phyloP scores from a whole-genome alignment of 345 rosid genomes.

The Hibiscus mutabilis region DNA sequence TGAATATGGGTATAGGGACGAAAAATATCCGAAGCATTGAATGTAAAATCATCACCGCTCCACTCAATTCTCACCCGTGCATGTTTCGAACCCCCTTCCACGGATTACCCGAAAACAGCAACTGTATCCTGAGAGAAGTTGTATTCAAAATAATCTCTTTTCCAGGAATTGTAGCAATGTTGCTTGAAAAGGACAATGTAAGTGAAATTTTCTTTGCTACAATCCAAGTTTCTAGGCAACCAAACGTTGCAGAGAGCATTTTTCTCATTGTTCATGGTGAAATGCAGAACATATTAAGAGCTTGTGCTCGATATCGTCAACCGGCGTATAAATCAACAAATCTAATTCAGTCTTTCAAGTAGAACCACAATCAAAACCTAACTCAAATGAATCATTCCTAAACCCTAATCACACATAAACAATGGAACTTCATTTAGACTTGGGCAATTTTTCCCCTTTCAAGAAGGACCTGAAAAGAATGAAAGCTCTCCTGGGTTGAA shows the following conservation, averaged over 20 bases:
- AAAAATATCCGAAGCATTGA: too few relatives aligned
- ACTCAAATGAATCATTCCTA: background rate
- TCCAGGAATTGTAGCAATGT: background rate
- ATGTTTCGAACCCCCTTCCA: background rate
- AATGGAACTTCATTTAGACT: too few relatives aligned
- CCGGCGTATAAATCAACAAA: background rate
- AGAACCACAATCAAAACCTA: background rate
- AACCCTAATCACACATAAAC: constrained; percentile 14
- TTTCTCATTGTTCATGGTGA: background rate
- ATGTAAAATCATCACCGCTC: too few relatives aligned
- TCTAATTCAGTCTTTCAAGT: background rate
- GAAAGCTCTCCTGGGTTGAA: too few relatives aligned
- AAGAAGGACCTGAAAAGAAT: too few relatives aligned
- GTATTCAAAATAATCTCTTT: too few relatives aligned
- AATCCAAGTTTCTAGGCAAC: too few relatives aligned
- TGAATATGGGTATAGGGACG: too few relatives aligned
- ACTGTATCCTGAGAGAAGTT: too few relatives aligned
- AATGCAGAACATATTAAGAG: background rate
- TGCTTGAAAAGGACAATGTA: background rate
- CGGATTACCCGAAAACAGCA: too few relatives aligned
- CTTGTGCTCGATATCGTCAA: background rate
- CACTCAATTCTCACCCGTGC: too few relatives aligned
- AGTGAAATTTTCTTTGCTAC: background rate
- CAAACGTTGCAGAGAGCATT: background rate
- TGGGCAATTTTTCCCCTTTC: too few relatives aligned